Evolutionary conservation across 2,329 filamentous ascomycete species (phyloP).

Genomic region (Venturia pyrina): DNA sequence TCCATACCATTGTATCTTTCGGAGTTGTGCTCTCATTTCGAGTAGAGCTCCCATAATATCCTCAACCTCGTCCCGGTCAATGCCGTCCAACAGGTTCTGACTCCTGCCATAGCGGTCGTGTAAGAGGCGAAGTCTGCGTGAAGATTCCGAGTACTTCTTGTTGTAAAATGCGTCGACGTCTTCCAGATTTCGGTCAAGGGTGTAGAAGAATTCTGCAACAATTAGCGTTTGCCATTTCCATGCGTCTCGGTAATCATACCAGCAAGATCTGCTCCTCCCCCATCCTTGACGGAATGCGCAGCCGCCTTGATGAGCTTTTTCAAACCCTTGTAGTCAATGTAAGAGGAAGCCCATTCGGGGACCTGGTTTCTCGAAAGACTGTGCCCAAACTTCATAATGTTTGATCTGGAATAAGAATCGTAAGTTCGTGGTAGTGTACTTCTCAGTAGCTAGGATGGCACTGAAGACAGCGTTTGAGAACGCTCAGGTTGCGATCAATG

Average conservation of each 20-base stretch:
- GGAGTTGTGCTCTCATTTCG: conserved; percentile 74
- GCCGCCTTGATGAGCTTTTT: conserved; percentile 93
- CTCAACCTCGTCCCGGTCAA: conserved; percentile 82
- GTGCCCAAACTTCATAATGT: conserved; percentile 39
- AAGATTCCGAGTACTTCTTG: conserved; percentile 80
- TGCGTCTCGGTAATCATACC: conserved; percentile 34
- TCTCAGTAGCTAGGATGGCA: not conserved
- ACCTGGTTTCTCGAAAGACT: conserved; percentile 70
- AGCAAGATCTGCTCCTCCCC: conserved; percentile 75
- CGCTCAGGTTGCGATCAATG: not conserved
- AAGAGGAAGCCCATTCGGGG: conserved; percentile 73
- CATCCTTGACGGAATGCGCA: conserved; percentile 53
- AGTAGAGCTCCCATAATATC: conserved; percentile 84
- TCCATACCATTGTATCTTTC: conserved; percentile 95
- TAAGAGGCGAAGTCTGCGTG: conserved; percentile 73
- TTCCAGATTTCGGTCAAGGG: conserved; percentile 92
- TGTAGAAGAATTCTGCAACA: conserved; percentile 80
- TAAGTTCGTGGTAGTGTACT: not conserved
- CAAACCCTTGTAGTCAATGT: conserved; percentile 83
- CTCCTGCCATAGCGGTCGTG: conserved; percentile 77
- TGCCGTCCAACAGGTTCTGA: conserved; percentile 52
- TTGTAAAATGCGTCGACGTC: conserved; percentile 96
- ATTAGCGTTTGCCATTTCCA: conserved; percentile 15
- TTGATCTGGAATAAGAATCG: not conserved
- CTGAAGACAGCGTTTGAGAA: not conserved